Evolutionary conservation across 2,329 filamentous ascomycete genomes (phyloP).

Genomic region (Penicillium brasilianum): DNA sequence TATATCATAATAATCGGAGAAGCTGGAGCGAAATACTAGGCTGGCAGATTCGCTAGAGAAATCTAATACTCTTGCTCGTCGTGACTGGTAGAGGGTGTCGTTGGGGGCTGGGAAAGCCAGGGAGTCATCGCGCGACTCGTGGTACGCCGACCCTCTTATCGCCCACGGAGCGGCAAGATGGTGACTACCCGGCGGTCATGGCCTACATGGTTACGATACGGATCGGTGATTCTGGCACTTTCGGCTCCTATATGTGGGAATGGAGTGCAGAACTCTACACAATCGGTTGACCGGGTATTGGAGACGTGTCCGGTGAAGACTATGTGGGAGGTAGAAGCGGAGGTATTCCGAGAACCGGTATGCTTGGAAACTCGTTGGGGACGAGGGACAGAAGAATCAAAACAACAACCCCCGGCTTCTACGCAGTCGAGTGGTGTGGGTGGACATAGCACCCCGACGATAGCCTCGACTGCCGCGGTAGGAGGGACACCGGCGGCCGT

Average conservation of each 20-base stretch:
- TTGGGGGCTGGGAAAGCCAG: constrained; percentile 6
- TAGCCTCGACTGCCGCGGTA: constrained; percentile 8
- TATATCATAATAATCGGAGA: constrained; percentile 17
- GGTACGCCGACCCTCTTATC: background rate
- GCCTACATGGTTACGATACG: constrained; percentile 14
- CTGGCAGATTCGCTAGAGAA: background rate
- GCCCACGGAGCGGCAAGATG: constrained; percentile 18
- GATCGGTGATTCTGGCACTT: constrained; percentile 16
- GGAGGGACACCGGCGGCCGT: constrained; percentile 5
- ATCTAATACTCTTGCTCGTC: background rate
- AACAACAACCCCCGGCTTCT: background rate
- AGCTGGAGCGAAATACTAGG: background rate
- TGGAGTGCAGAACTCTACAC: constrained; percentile 11
- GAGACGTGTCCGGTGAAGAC: constrained; percentile 22
- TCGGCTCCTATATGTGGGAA: constrained; percentile 9
- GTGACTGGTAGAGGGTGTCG: background rate
- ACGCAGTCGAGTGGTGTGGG: background rate
- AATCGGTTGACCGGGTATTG: background rate
- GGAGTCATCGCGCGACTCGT: constrained; percentile 8
- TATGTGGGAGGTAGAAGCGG: constrained; percentile 23
- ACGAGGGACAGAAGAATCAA: background rate
- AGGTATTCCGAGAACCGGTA: constrained; percentile 21
- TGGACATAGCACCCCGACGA: background rate
- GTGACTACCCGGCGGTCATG: constrained; percentile 17
- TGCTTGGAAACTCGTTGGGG: constrained; percentile 25